Evolutionary conservation across 495 filamentous ascomycete species (phyloP).

Genomic region (Penicillium subrubescens): DNA sequence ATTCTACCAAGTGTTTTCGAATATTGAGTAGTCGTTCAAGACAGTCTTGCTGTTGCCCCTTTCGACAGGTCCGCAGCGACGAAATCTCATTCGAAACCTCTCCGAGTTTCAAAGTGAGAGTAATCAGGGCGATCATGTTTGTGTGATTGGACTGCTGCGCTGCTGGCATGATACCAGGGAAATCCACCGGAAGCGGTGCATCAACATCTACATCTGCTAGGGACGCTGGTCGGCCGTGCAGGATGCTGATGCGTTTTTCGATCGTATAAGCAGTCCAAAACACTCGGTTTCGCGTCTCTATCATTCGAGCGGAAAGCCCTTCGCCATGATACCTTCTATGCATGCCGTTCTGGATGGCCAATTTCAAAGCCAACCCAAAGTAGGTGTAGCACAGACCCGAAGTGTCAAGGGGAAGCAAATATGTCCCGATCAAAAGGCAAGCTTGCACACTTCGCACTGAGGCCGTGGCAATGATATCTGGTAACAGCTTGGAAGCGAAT

Average conservation of each 20-base stretch:
- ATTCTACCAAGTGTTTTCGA: slow-evolving; percentile 46
- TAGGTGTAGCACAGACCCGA: slow-evolving; percentile 55
- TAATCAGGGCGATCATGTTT: slow-evolving; percentile 51
- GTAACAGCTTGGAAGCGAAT: slow-evolving; percentile 50
- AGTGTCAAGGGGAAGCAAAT: slow-evolving; percentile 52
- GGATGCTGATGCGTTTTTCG: slow-evolving; percentile 51
- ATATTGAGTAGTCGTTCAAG: slow-evolving; percentile 46
- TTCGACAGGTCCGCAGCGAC: slow-evolving; percentile 40
- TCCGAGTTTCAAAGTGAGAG: slow-evolving; percentile 47
- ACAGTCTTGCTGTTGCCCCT: slow-evolving; percentile 46
- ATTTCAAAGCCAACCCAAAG: slow-evolving; percentile 51
- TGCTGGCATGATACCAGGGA: slow-evolving; percentile 40
- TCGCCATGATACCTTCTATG: slow-evolving; percentile 52
- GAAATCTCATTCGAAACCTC: slow-evolving; percentile 48
- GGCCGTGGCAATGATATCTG: slow-evolving; percentile 56
- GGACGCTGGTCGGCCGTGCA: slow-evolving; percentile 51
- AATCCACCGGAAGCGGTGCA: slow-evolving; percentile 48
- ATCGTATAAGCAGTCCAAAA: slow-evolving; percentile 57
- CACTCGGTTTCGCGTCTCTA: slow-evolving; percentile 51
- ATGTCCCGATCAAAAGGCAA: slow-evolving; percentile 52
- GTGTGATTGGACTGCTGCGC: slow-evolving; percentile 45
- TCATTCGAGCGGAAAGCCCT: slow-evolving; percentile 43
- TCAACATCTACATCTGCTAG: slow-evolving; percentile 49
- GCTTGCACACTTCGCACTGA: slow-evolving; percentile 56
- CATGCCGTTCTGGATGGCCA: slow-evolving; percentile 59